Evolutionary conservation across 2,329 filamentous ascomycete genomes (phyloP).

Genomic region (Trichoderma sp.): DNA sequence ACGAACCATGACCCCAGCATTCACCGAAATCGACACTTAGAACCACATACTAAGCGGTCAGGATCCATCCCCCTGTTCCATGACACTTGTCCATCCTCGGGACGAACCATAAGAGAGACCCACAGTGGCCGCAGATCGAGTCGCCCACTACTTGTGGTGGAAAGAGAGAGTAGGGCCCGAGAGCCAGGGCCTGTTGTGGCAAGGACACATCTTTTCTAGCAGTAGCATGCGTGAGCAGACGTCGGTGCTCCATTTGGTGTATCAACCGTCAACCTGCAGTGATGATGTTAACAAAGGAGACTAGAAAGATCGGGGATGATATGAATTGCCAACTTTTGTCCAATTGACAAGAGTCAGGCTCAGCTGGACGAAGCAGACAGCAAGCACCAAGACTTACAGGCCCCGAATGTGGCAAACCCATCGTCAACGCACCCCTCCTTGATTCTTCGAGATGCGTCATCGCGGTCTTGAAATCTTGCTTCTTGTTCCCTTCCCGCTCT

Average conservation of each 20-base stretch:
- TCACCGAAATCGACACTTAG: slow-evolving; percentile 40
- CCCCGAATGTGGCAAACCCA: not conserved
- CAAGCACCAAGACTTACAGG: not conserved
- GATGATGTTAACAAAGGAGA: slow-evolving; percentile 9
- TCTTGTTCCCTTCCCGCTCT: not conserved
- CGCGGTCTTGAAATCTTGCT: not conserved
- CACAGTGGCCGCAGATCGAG: slow-evolving; percentile 45
- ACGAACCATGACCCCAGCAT: slow-evolving; percentile 38
- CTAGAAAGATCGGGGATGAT: slow-evolving; percentile 1
- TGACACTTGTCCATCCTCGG: slow-evolving; percentile 42
- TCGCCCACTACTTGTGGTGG: slow-evolving; percentile 32
- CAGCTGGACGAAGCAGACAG: not conserved
- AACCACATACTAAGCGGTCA: slow-evolving; percentile 32
- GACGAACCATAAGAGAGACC: slow-evolving; percentile 41
- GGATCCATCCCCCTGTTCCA: slow-evolving; percentile 33
- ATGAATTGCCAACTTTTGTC: slow-evolving; percentile 20
- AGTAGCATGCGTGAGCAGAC: slow-evolving; percentile 30
- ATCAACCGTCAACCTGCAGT: slow-evolving; percentile 18
- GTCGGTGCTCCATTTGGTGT: slow-evolving; percentile 26
- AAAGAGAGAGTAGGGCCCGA: slow-evolving; percentile 4
- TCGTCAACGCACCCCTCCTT: not conserved
- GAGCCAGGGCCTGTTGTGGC: slow-evolving; percentile 31
- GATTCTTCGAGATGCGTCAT: slow-evolving; percentile 3
- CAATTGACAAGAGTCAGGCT: slow-evolving; percentile 22
- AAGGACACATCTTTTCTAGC: slow-evolving; percentile 31